Conservation (phyloP, 306 rosid genomes). For the Rosa persica region DNA sequence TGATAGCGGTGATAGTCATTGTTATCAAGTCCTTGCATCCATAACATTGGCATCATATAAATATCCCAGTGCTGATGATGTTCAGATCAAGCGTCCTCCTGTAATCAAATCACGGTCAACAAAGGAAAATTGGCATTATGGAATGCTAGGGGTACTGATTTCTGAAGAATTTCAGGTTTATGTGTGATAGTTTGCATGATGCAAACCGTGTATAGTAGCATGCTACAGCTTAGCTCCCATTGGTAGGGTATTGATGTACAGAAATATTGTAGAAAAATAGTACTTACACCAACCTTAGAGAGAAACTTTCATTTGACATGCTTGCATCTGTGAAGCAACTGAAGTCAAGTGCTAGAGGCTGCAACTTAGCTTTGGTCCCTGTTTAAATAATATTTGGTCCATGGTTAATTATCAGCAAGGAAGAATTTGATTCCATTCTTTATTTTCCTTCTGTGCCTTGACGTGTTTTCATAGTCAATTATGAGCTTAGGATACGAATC, state of each 20-base stretch:
- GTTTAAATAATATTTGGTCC: background rate
- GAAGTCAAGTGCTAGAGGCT: background rate
- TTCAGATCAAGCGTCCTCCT: slow-evolving; percentile 19
- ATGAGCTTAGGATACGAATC: background rate
- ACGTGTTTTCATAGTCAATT: background rate
- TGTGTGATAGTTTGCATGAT: slow-evolving; percentile 20
- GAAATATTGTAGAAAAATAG: background rate
- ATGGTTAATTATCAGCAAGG: background rate
- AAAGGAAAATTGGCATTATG: background rate
- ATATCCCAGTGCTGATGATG: slow-evolving; percentile 29
- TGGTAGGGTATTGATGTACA: slow-evolving; percentile 4
- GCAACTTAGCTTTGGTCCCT: background rate
- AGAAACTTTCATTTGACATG: background rate
- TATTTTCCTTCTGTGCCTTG: background rate
- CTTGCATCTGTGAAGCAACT: background rate
- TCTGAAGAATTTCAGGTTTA: slow-evolving; percentile 15
- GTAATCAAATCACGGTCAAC: slow-evolving; percentile 5
- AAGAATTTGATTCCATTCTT: background rate
- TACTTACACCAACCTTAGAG: background rate
- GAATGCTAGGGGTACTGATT: slow-evolving; percentile 18
- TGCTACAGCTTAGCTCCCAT: slow-evolving; percentile 11
- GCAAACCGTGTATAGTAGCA: background rate
- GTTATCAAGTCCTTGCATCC: slow-evolving; percentile 20
- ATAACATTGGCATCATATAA: slow-evolving; percentile 1
- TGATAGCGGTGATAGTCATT: slow-evolving; percentile 36